These are phyloP conservation scores for Fusarium chlamydosporum DNA, from an alignment of 2,329 filamentous ascomycete genomes.

Conservation along the genomic window DNA sequence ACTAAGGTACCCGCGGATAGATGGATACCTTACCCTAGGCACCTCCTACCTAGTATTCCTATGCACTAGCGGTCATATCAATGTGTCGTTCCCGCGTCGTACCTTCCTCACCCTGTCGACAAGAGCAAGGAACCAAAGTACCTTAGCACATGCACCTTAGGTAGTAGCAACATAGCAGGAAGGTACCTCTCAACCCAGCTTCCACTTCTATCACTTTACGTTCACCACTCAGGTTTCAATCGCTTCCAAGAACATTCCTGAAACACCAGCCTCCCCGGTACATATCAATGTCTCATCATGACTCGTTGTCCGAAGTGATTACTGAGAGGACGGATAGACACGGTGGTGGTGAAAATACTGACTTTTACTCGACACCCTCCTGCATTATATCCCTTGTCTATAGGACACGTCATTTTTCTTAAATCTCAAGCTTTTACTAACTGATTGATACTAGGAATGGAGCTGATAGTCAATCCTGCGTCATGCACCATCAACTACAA, in stretches of 20 bases:
- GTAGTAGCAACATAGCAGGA: background rate
- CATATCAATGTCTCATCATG: conserved; percentile 34
- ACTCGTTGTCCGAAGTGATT: conserved; percentile 28
- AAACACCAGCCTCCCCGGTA: conserved; percentile 36
- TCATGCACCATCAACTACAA: conserved; percentile 26
- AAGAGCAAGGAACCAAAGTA: background rate
- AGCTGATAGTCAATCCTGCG: conserved; percentile 38
- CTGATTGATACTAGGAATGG: conserved; percentile 40
- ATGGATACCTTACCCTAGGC: background rate
- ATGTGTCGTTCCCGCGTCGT: background rate
- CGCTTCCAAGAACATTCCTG: conserved; percentile 34
- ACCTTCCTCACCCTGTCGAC: background rate
- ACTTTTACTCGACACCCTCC: conserved; percentile 22
- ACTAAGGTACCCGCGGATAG: background rate
- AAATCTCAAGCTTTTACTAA: conserved; percentile 40
- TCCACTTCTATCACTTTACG: background rate
- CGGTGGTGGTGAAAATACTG: conserved; percentile 8
- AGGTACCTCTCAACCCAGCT: background rate
- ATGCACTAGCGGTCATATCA: background rate
- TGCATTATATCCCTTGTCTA: conserved; percentile 33
- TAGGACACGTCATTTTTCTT: conserved; percentile 45
- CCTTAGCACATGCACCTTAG: too few species aligned
- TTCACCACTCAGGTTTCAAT: conserved; percentile 27
- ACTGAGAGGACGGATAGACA: background rate
- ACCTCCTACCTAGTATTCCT: background rate